Conservation (phyloP, 805 yeast species). For the Candida adriatica region DNA sequence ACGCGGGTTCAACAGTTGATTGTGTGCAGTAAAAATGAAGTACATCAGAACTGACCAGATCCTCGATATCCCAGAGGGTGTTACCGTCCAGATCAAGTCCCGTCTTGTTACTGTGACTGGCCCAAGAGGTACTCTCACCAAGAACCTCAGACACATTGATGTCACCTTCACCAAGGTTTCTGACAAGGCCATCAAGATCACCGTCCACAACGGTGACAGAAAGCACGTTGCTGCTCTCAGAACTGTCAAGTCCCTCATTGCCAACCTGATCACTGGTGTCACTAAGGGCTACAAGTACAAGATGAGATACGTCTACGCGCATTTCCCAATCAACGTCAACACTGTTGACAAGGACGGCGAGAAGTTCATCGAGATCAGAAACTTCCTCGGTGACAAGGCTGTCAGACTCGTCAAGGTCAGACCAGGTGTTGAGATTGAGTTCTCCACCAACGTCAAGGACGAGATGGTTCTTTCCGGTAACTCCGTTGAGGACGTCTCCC, state of each 20-base stretch:
- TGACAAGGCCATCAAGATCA: conserved; percentile 70
- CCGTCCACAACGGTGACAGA: conserved; percentile 98
- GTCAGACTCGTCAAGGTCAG: conserved; percentile 81
- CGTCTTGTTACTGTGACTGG: conserved; percentile 87
- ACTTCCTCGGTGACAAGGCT: conserved; percentile 98
- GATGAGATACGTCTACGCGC: conserved; percentile 99
- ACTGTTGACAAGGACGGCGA: conserved; percentile 71
- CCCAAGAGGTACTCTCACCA: conserved; percentile 92
- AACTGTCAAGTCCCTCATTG: conserved; percentile 92
- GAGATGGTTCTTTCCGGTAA: conserved; percentile 89
- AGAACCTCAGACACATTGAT: conserved; percentile 90
- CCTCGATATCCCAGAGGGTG: conserved; percentile 87
- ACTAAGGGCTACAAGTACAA: conserved; percentile 99
- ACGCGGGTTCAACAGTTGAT: no score
- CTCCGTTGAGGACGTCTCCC: conserved; percentile 96
- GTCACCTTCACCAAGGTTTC: conserved; percentile 82
- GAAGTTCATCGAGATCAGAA: conserved; percentile 89
- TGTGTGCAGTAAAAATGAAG: conserved; percentile 57
- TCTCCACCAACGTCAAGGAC: conserved; percentile 84
- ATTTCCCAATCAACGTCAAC: conserved; percentile 99
- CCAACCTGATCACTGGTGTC: conserved; percentile 96
- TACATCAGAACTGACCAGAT: conserved; percentile 82
- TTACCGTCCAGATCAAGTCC: conserved; percentile 84
- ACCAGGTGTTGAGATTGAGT: conserved; percentile 84
- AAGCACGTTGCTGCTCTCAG: conserved; percentile 99